Evolutionary conservation across 495 filamentous ascomycete genomes (phyloP), one percentile per base, ranked within the genome.

Genomic region (Lindgomyces ingoldianus): DNA sequence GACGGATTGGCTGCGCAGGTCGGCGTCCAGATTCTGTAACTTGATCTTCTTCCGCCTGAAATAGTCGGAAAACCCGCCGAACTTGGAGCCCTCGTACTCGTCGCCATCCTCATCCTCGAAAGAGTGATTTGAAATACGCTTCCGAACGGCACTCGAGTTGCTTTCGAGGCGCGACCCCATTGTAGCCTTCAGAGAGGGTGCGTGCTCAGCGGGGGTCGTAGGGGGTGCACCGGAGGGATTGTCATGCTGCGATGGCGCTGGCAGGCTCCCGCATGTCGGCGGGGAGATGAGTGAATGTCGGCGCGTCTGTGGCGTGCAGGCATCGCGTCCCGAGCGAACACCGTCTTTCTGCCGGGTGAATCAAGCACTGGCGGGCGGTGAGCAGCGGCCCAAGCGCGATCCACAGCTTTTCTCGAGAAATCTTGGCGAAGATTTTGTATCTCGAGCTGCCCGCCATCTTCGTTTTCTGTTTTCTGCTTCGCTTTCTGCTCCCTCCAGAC

Each of bases 1-100:
- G 0, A 70, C 60, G 8, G 86, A 83, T 0, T 84, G 79, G 8
- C 84, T 79, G 59, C 92, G 88, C 19, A 96, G 77, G 67, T 96
- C 84, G 3, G 85, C 85, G 74, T 98, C 93, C 51, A 91, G 84
- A 66, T 97, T 97, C 73, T 97, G 94, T 4, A 98, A 80, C 69
- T 98, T 98, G 71, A 93, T 84, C 75, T 96, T 96, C 76, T 98
- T 98, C 55, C 91, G 85, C 44, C 91, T 85, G 72, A 95, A 92
- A 72, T 98, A 98, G 65, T 96, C 91, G 18, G 81, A 76, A 70
- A 96, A 91, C 2, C 91, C 93, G 4, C 92, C 92, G 72, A 96
- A 98, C 53, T 81, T 84, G 39, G 91, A 96, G 0, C 81, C 83
- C 59, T 86, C 87, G 76, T 98, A 98, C 76, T 97, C 94, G 62